These are phyloP conservation scores for Coemansia interrupta DNA, from an alignment of 192 early-diverging fungal genomes.

Conservation along the genomic window DNA sequence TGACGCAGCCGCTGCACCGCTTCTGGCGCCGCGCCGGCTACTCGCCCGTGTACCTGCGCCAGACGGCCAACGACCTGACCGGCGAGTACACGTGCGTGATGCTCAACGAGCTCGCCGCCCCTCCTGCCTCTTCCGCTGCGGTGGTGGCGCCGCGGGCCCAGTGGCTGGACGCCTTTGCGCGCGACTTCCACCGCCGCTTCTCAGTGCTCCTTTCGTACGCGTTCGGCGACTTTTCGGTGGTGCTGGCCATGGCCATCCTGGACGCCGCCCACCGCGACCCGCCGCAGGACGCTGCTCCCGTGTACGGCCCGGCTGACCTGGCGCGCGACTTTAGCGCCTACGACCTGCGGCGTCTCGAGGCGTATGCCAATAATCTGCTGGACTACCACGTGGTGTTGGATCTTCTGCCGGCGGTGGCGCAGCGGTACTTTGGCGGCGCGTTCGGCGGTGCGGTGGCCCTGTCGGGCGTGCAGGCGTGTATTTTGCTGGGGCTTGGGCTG, in stretches of 20 bases:
- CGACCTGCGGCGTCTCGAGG: slow-evolving; percentile 93
- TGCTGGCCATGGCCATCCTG: slow-evolving; percentile 79
- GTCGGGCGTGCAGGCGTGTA: slow-evolving; percentile 81
- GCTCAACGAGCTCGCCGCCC: slow-evolving; percentile 71
- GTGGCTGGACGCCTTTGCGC: slow-evolving; percentile 87
- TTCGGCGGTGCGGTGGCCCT: slow-evolving; percentile 60
- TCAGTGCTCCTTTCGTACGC: slow-evolving; percentile 82
- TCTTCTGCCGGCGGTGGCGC: slow-evolving; percentile 76
- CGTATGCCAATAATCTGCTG: slow-evolving; percentile 92
- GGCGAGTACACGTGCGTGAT: slow-evolving; percentile 98
- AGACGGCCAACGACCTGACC: slow-evolving; percentile 94
- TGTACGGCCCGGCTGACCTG: slow-evolving; percentile 24
- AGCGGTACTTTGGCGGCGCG: slow-evolving; percentile 71
- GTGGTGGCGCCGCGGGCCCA: slow-evolving; percentile 49
- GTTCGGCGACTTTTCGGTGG: slow-evolving; percentile 78
- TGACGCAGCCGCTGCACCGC: slow-evolving; percentile 85
- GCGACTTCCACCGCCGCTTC: slow-evolving; percentile 90
- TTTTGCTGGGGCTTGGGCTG: slow-evolving; percentile 84
- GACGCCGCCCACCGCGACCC: slow-evolving; percentile 63
- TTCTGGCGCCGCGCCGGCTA: slow-evolving; percentile 95
- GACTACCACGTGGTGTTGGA: slow-evolving; percentile 98
- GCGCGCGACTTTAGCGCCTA: slow-evolving; percentile 52
- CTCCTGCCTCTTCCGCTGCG: slow-evolving; percentile 22
- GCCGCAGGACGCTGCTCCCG: slow-evolving; percentile 13
- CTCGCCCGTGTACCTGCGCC: slow-evolving; percentile 91